A percentile compares a stretch with the other conserved stretches of the same genome.
phyloP scores from a whole-genome alignment of 2,329 filamentous ascomycete species.

The Trichoderma afroharzianum region DNA sequence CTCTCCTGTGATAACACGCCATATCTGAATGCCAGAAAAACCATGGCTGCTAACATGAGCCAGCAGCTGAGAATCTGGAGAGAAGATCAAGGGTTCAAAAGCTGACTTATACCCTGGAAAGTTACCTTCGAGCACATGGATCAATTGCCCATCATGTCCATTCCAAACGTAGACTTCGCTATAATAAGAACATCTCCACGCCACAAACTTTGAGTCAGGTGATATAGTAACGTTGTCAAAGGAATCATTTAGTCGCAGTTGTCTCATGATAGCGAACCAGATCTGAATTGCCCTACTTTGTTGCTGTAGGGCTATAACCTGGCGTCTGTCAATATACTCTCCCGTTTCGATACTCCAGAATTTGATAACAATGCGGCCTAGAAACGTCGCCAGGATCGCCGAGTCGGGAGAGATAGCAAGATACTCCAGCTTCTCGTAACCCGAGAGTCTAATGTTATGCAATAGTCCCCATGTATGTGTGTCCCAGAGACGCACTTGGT shows the following conservation, averaged over 20 bases:
- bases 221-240: neutral
- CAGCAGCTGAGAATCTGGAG: neutral
- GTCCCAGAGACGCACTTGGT: neutral
- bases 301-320: neutral
- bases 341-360: neutral
- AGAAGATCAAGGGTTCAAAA: neutral
- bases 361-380: too few species aligned
- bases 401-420: neutral
- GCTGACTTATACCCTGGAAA: accelerated
- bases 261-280: too few species aligned
- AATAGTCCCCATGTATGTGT: neutral
- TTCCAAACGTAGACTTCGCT: neutral
- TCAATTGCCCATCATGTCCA: neutral
- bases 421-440: too few species aligned
- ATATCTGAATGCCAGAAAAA: neutral
- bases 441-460: neutral
- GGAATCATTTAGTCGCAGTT: too few species aligned
- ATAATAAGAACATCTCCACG: accelerated
- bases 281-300: accelerated
- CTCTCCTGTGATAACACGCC: neutral
- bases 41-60: neutral
- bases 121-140: neutral
- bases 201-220: neutral
- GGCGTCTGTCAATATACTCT: too few species aligned
- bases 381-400: neutral